phyloP scores from a whole-genome alignment of 2,329 filamentous ascomycete species.

The Aureobasidium melanogenum region DNA sequence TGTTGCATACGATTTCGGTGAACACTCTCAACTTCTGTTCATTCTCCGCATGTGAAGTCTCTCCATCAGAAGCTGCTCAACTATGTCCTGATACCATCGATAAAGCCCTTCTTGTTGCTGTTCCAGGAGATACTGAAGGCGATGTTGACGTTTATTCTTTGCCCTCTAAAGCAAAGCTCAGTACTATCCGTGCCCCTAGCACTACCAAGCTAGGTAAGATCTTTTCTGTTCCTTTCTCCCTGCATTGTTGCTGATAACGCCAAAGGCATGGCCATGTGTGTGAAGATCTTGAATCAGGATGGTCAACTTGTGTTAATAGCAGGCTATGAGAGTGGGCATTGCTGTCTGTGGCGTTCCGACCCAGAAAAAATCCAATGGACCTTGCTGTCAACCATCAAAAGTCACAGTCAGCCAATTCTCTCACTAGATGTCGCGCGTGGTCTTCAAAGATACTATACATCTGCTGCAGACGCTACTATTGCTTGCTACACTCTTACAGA shows the following conservation, averaged over 20 bases:
- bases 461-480: conserved; percentile 70
- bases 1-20: conserved; percentile 74
- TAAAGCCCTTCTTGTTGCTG: conserved; percentile 54
- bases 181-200: conserved; percentile 44
- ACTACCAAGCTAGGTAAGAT: conserved; percentile 36
- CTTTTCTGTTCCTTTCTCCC: not conserved
- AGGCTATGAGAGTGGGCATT: conserved; percentile 79
- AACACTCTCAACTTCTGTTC: conserved; percentile 95
- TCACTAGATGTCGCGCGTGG: conserved; percentile 42
- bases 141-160: conserved; percentile 75
- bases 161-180: conserved; percentile 62
- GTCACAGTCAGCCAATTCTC: conserved; percentile 73
- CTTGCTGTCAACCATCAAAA: conserved; percentile 53
- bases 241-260: conserved; percentile 39
- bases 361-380: conserved; percentile 43
- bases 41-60: conserved; percentile 54
- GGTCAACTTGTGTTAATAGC: conserved; percentile 54
- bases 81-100: not conserved
- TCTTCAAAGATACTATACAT: conserved; percentile 61
- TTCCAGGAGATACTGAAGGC: conserved; percentile 50
- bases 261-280: conserved; percentile 80
- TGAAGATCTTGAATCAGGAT: conserved; percentile 45
- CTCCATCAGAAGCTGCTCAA: conserved; percentile 1
- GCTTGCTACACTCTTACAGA: conserved; percentile 60
- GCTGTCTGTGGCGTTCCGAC: conserved; percentile 40